Conservation (phyloP, 768 basidiomycete genomes). For the Leccinum longicurvipes region DNA sequence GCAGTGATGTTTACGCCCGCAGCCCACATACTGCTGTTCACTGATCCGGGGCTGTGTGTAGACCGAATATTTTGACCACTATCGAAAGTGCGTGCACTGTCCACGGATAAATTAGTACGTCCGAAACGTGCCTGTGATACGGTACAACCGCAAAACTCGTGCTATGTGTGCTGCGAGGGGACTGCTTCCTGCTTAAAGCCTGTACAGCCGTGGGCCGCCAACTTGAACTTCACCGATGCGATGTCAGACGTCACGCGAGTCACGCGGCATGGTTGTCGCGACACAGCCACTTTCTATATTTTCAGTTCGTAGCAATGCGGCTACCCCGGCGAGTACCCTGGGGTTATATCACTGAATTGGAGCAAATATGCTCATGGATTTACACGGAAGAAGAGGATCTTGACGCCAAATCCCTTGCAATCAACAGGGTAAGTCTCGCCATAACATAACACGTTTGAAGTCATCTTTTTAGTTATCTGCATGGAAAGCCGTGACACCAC, state of each 20-base stretch:
- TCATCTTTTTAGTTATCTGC: conserved; percentile 58
- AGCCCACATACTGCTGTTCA: neutral
- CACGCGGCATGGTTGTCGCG: too few relatives aligned
- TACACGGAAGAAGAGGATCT: conserved; percentile 61
- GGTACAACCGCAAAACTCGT: neutral
- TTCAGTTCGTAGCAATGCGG: conserved; percentile 43
- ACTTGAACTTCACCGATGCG: too few relatives aligned
- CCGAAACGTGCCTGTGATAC: neutral
- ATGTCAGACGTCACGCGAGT: too few relatives aligned
- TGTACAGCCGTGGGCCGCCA: too few relatives aligned
- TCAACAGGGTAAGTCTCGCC: conserved; percentile 54
- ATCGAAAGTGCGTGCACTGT: neutral
- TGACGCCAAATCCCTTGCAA: conserved; percentile 52
- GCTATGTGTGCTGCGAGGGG: neutral
- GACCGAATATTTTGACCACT: neutral
- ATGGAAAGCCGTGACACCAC: conserved; percentile 68
- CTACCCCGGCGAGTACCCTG: conserved; percentile 83
- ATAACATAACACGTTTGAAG: neutral
- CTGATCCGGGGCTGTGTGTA: conserved; percentile 15
- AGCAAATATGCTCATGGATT: conserved; percentile 74
- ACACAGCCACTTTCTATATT: too few relatives aligned
- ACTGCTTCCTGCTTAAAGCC: neutral
- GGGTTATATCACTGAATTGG: conserved; percentile 64
- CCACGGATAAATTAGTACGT: neutral
- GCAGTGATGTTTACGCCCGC: conserved; percentile 15